These are phyloP conservation scores for Xerocomellus dryophilus DNA, from an alignment of 768 basidiomycete genomes.

Conservation along the genomic window DNA sequence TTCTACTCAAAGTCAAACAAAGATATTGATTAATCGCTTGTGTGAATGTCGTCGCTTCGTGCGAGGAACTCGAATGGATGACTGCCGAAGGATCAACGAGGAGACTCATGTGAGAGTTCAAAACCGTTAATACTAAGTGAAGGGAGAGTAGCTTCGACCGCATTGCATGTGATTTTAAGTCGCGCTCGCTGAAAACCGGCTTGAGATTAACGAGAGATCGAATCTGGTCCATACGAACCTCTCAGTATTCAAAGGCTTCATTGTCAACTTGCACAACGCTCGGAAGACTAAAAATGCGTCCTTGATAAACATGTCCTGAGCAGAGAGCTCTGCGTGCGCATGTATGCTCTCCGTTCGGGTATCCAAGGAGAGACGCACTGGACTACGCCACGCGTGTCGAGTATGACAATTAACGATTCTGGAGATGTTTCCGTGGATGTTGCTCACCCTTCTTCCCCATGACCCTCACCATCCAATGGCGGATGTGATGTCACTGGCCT, in stretches of 20 bases:
- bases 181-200: conserved; percentile 68
- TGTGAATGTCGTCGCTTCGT: conserved; percentile 85
- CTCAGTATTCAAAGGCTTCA: conserved; percentile 94
- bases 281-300: conserved; percentile 98
- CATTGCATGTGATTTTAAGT: conserved; percentile 95
- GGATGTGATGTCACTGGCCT: not conserved
- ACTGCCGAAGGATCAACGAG: conserved; percentile 87
- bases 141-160: conserved; percentile 92
- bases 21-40: conserved; percentile 97
- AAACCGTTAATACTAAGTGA: conserved; percentile 87
- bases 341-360: conserved; percentile 18
- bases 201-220: conserved; percentile 13
- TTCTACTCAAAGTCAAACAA: conserved; percentile 87
- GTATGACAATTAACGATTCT: conserved; percentile 5
- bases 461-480: conserved; percentile 3
- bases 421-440: not conserved
- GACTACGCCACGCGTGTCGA: conserved; percentile 23
- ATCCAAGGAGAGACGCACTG: conserved; percentile 20
- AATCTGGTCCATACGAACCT: conserved; percentile 51
- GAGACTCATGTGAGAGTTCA: conserved; percentile 87
- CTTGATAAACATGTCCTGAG: conserved; percentile 91
- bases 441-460: conserved; percentile 23
- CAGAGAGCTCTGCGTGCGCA: conserved; percentile 49
- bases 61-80: conserved; percentile 86
- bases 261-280: conserved; percentile 94